Evolutionary conservation across 2,329 filamentous ascomycete species (phyloP).

Genomic region (Knoxdaviesia capensis): DNA sequence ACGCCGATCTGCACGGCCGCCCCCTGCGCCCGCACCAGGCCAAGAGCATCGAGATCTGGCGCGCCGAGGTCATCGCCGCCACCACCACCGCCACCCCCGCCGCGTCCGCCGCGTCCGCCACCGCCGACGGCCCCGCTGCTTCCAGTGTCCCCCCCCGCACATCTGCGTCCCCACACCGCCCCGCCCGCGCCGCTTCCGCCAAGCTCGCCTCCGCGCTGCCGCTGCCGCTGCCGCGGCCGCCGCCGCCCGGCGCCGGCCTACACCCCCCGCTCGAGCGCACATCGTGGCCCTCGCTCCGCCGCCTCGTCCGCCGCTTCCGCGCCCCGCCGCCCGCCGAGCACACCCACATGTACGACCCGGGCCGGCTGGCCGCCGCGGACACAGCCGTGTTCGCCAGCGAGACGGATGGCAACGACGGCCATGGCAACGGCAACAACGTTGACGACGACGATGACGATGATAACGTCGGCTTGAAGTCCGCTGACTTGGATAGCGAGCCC

Average conservation of each 20-base stretch:
- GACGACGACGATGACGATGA: slow-evolving; percentile 1
- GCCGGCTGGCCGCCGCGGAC: slow-evolving; percentile 5
- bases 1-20: slow-evolving; percentile 9
- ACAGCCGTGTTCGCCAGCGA: slow-evolving; percentile 15
- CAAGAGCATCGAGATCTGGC: slow-evolving; percentile 27
- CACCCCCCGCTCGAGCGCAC: not conserved
- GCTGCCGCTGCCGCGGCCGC: slow-evolving; percentile 4
- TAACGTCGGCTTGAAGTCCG: slow-evolving; percentile 3
- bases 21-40: slow-evolving; percentile 10
- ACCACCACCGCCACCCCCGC: slow-evolving; percentile 4
- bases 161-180: slow-evolving; percentile 7
- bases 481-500: too few relatives aligned
- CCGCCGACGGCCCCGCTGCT: slow-evolving; percentile 6
- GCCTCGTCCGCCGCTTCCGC: slow-evolving; percentile 5
- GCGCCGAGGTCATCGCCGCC: slow-evolving; percentile 19
- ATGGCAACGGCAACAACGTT: not conserved
- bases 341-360: slow-evolving; percentile 4
- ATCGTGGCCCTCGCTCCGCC: slow-evolving; percentile 4
- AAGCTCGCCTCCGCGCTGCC: slow-evolving; percentile 8
- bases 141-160: slow-evolving; percentile 9
- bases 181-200: slow-evolving; percentile 9
- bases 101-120: slow-evolving; percentile 6
- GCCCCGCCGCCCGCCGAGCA: slow-evolving; percentile 4
- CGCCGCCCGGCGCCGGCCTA: slow-evolving; percentile 2
- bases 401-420: not conserved